Evolutionary conservation across 2,329 filamentous ascomycete species (phyloP).

Genomic region (Fusarium guadeloupense): DNA sequence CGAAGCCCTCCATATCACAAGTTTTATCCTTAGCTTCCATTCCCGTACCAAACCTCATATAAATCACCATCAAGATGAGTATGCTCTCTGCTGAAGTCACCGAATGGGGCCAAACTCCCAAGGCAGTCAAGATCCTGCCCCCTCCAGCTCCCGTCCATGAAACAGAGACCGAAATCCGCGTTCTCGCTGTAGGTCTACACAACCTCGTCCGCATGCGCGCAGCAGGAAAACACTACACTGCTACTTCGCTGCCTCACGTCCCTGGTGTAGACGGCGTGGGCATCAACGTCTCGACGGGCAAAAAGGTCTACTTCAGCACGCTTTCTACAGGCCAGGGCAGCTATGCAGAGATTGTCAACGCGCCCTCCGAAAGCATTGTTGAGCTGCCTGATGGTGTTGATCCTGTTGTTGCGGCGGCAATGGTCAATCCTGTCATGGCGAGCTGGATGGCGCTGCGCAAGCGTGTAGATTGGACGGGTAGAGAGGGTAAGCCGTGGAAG

Average conservation of each 20-base stretch:
- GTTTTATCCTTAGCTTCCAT: not conserved
- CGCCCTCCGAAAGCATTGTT: constrained; percentile 51
- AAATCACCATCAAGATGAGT: constrained; percentile 25
- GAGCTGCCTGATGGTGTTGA: constrained; percentile 57
- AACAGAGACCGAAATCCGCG: constrained; percentile 58
- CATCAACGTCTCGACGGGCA: constrained; percentile 53
- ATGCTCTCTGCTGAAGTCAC: constrained; percentile 53
- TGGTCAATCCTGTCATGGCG: constrained; percentile 64
- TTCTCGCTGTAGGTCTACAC: constrained; percentile 63
- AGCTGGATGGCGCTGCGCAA: constrained; percentile 66
- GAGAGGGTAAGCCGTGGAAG: constrained; percentile 55
- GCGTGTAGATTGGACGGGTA: constrained; percentile 47
- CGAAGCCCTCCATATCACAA: not conserved
- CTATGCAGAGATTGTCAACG: constrained; percentile 59
- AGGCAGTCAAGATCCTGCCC: constrained; percentile 45
- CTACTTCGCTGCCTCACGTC: constrained; percentile 58
- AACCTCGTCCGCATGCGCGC: constrained; percentile 63
- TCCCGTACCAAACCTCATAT: not conserved
- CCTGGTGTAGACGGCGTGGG: constrained; percentile 65
- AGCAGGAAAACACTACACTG: constrained; percentile 63
- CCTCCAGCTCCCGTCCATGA: constrained; percentile 48
- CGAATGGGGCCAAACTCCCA: constrained; percentile 49
- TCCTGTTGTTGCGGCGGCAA: constrained; percentile 59
- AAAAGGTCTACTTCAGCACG: constrained; percentile 59
- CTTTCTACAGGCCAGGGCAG: constrained; percentile 51